These are phyloP conservation scores for Podaxis rugospora DNA, from an alignment of 768 basidiomycete genomes.

Conservation along the genomic window DNA sequence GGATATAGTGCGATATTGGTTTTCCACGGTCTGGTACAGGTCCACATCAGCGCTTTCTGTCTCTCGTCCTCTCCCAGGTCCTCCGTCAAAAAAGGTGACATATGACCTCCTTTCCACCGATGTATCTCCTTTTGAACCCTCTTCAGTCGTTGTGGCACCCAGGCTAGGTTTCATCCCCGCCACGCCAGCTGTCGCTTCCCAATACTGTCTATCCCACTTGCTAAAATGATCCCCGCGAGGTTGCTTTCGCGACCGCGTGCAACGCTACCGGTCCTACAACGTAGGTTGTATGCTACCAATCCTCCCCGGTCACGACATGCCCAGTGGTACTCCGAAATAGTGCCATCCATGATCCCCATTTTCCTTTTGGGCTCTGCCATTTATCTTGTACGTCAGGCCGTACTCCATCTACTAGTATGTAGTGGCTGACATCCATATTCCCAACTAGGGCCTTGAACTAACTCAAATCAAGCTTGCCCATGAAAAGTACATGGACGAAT, in stretches of 20 bases:
- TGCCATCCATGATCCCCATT: conserved; percentile 77
- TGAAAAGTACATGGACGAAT: conserved; percentile 67
- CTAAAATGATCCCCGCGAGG: neutral
- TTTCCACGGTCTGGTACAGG: neutral
- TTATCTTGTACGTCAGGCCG: conserved; percentile 51
- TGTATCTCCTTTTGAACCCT: conserved; percentile 1
- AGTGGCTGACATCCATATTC: neutral
- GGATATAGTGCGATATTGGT: neutral
- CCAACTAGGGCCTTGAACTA: conserved; percentile 58
- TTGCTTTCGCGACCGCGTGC: conserved; percentile 1
- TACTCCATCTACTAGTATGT: neutral
- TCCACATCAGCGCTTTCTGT: neutral
- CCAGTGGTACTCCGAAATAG: conserved; percentile 61
- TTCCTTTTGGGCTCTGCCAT: conserved; percentile 75
- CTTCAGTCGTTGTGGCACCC: neutral
- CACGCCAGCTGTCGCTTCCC: neutral
- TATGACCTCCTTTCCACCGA: conserved; percentile 1
- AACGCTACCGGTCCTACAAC: conserved; percentile 13
- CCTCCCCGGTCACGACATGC: conserved; percentile 46
- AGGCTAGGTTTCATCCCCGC: neutral
- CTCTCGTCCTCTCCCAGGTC: neutral
- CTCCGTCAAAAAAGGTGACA: neutral
- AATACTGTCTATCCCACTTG: neutral
- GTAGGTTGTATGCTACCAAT: conserved; percentile 9
- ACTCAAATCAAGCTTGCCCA: conserved; percentile 59